Evolutionary conservation across 176 grass and related monocot genomes (phyloP).

Genomic region (Zoysia pacifica): DNA sequence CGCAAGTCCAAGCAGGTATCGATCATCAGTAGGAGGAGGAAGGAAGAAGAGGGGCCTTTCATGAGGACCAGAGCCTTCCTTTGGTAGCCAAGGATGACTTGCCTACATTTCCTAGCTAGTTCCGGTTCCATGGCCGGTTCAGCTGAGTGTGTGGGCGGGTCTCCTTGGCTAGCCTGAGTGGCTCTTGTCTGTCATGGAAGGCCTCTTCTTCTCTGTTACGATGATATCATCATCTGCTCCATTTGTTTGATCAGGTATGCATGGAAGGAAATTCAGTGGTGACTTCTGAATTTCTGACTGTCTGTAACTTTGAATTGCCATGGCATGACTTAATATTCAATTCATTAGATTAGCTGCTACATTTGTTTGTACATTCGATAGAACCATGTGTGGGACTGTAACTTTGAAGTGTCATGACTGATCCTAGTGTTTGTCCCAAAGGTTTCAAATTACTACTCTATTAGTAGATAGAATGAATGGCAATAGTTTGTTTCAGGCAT

Average conservation of each 20-base stretch:
- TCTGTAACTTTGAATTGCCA: neutral
- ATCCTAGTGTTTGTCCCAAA: neutral
- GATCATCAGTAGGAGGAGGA: neutral
- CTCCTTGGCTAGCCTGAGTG: conserved; percentile 64
- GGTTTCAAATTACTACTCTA: neutral
- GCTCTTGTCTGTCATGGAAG: conserved; percentile 58
- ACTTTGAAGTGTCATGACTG: neutral
- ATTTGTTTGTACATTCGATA: neutral
- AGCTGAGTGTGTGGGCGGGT: conserved; percentile 49
- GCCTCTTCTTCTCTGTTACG: conserved; percentile 38
- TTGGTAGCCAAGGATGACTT: conserved; percentile 76
- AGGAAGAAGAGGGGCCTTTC: conserved; percentile 52
- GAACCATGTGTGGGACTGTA: neutral
- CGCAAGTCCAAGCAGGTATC: neutral
- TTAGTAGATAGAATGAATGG: neutral
- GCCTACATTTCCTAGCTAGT: conserved; percentile 41
- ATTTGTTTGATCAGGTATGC: neutral
- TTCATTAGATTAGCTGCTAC: neutral
- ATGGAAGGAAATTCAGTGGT: neutral
- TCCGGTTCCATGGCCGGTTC: conserved; percentile 5
- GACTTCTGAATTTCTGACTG: neutral
- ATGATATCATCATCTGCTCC: neutral
- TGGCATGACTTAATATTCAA: neutral
- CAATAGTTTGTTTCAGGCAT: neutral
- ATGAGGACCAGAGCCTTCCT: conserved; percentile 47